Evolutionary conservation across 768 basidiomycete species (phyloP).

Genomic region (Grammothele lineata): DNA sequence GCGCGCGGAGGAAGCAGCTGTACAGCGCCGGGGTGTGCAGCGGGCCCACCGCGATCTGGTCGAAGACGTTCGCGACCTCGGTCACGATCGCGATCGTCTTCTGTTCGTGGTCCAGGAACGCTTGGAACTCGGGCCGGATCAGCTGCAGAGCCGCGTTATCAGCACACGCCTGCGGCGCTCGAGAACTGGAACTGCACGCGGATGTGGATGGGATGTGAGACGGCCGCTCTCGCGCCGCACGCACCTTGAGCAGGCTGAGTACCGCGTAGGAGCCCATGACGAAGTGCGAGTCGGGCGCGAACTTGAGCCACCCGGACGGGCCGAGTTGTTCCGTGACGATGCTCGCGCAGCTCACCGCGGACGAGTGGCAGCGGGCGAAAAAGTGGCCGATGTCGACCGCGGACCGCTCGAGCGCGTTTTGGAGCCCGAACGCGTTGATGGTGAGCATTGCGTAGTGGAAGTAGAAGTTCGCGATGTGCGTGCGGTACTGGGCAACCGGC

Average conservation of each 20-base stretch:
- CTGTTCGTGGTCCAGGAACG: conserved; percentile 70
- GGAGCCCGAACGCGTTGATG: conserved; percentile 92
- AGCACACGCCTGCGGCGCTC: no score
- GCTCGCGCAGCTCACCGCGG: conserved; percentile 64
- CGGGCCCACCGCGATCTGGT: conserved; percentile 70
- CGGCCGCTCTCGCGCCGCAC: no score
- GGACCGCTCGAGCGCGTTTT: conserved; percentile 86
- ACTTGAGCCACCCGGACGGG: conserved; percentile 71
- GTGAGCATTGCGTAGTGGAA: conserved; percentile 85
- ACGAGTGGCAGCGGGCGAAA: conserved; percentile 72
- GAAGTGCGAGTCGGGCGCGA: conserved; percentile 87
- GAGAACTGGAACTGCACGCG: no score
- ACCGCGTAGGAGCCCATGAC: conserved; percentile 93
- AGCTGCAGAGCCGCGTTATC: conserved; percentile 40
- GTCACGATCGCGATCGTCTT: conserved; percentile 66
- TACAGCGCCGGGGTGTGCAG: conserved; percentile 91
- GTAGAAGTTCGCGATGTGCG: conserved; percentile 64
- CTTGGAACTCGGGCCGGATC: conserved; percentile 78
- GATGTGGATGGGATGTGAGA: no score
- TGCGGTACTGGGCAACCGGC: conserved; percentile 37
- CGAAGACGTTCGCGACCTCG: conserved; percentile 79
- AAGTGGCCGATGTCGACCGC: conserved; percentile 76
- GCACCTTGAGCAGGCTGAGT: conserved; percentile 85
- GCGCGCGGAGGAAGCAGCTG: conserved; percentile 73
- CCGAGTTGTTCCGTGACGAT: conserved; percentile 78